A percentile compares a stretch with the other conserved stretches of the same genome.
phyloP scores from a whole-genome alignment of 306 rosid genomes.

The Quercus mongolica region DNA sequence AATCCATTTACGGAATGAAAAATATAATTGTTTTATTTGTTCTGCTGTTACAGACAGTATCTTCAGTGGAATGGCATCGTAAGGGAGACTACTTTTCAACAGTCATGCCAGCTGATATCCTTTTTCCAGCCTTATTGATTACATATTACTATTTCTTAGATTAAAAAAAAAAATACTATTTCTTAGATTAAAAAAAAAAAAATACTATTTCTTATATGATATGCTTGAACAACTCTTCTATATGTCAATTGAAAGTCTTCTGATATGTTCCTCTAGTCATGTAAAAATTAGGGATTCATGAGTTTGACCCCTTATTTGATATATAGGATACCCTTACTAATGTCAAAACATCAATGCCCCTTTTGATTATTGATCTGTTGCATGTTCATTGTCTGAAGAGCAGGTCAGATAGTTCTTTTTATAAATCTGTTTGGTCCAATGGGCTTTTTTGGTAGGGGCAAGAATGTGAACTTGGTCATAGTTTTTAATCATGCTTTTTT shows the following conservation, averaged over 20 bases:
- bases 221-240: not conserved
- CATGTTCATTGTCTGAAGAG: not conserved
- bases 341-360: not conserved
- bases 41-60: constrained; percentile 64
- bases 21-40: constrained; percentile 13
- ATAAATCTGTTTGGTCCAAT: not conserved
- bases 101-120: constrained; percentile 96
- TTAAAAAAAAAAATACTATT: no score
- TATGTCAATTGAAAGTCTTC: not conserved
- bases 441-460: not conserved
- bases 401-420: not conserved
- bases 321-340: not conserved
- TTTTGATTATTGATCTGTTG: not conserved
- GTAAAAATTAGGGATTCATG: not conserved
- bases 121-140: constrained; percentile 13
- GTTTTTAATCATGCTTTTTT: not conserved
- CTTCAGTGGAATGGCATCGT: constrained; percentile 90
- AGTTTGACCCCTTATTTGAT: not conserved
- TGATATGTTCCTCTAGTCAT: not conserved
- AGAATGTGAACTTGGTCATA: not conserved
- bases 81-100: constrained; percentile 94
- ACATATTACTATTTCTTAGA: constrained; percentile 6
- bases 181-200: no score
- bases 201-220: constrained; percentile 11
- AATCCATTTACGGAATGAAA: constrained; percentile 2